Evolutionary conservation across 257 asterid species (phyloP), one percentile per base, ranked within the genome.

Genomic region (Osmanthus fragrans): DNA sequence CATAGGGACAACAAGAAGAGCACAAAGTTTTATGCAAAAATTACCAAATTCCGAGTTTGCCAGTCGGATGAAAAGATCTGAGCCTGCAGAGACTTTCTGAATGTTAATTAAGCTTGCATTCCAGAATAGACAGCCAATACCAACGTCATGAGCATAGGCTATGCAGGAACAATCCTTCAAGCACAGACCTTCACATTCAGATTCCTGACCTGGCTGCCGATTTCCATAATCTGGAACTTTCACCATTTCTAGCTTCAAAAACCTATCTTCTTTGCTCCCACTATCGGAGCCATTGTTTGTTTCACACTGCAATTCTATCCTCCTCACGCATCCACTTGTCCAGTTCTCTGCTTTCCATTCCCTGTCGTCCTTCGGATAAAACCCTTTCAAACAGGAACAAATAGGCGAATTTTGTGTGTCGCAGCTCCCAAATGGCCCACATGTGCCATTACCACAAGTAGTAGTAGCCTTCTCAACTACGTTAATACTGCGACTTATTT

Each of bases 381-480:
- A 90, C 4, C 94, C 96, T 56, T 1, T 76, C 84, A 88, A 79
- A 67, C 97, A 92, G 27, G 79, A 60, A 63, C 96, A 92, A 65
- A 85, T 74, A 47, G 87, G 79, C 2, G 87, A 85, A 7, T 2
- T 51, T 45, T 42, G 79, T 0, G 89, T 34, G 78, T 90, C 64
- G 83, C 94, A 91, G 37, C 70, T 79, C n/a, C 95, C 89, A 68
- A 86, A 88, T 4, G 83, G 74, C 7, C 95, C 96, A 25, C 95
- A 91, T 23, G 29, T 70, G 2, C 89, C 88, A 49, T 36, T 63
- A 11, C 34, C 69, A 12, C 69, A 63, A 63, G 69, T 2, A 10
- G 69, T 12, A 33, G 74, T 6, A 19, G 65, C 72, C 23, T 27
- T 3, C 85, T 25, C 84, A 81, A 30, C 79, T 54, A 40, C 36